Evolutionary conservation across 2,329 filamentous ascomycete species (phyloP).

Genomic region (Arthroderma sp.): DNA sequence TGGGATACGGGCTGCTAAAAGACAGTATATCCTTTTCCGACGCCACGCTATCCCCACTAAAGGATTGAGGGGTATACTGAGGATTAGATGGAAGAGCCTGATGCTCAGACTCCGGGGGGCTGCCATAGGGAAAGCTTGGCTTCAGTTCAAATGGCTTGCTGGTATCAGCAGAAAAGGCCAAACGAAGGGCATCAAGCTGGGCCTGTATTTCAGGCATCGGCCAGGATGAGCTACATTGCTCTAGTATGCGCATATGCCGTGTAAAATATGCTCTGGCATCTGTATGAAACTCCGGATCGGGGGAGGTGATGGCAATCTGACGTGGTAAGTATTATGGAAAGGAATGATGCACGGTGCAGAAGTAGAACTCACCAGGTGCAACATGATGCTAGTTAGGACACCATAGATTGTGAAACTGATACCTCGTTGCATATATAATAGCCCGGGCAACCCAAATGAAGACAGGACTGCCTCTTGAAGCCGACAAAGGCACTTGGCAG

Average conservation of each 20-base stretch:
- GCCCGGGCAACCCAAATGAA: slow-evolving; percentile 61
- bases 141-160: slow-evolving; percentile 81
- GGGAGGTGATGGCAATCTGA: slow-evolving; percentile 82
- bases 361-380: slow-evolving; percentile 57
- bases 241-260: slow-evolving; percentile 84
- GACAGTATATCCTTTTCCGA: not conserved
- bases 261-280: slow-evolving; percentile 84
- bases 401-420: slow-evolving; percentile 95
- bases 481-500: slow-evolving; percentile 73
- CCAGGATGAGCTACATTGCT: slow-evolving; percentile 70
- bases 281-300: slow-evolving; percentile 72
- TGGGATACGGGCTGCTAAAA: slow-evolving; percentile 42
- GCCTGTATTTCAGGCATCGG: slow-evolving; percentile 80
- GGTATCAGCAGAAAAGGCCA: slow-evolving; percentile 79
- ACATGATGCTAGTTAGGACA: slow-evolving; percentile 78
- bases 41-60: slow-evolving; percentile 2
- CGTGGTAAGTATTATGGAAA: not conserved
- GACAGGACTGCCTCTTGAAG: slow-evolving; percentile 72
- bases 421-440: slow-evolving; percentile 84
- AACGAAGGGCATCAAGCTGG: slow-evolving; percentile 76
- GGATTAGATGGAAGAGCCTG: slow-evolving; percentile 46
- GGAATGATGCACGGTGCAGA: too few relatives aligned
- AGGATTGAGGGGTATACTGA: slow-evolving; percentile 28
- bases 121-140: slow-evolving; percentile 73
- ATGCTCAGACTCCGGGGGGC: slow-evolving; percentile 48